Evolutionary conservation across 1,139 yeast genomes (phyloP), one percentile per base, ranked within the genome.

Genomic region (Candida sp.): DNA sequence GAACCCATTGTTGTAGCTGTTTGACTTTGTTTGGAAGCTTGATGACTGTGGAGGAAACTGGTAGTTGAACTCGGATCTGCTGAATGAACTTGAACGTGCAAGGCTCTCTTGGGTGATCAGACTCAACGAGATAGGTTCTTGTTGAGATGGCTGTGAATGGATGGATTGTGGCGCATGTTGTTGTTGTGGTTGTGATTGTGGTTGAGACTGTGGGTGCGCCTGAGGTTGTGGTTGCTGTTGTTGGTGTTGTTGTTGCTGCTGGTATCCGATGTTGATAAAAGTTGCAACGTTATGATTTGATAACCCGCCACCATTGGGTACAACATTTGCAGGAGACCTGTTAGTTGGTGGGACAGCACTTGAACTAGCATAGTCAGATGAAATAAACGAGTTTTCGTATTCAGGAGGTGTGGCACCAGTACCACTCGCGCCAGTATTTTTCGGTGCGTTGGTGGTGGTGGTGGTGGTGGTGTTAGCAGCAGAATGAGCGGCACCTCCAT

Each of bases 251-350:
- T 32, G 49, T 8, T 43, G 41, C 1, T 17, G 7, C 4, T 11
- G 7, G 12, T 44, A 43, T 27, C 54, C 50, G 37, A 52, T 49
- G 39, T 51, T 52, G 27, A 46, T 47, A 35, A 45, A 47, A 38
- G 43, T 52, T 25, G 55, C 53, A 34, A 49, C 46, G 30, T 47
- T 38, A 34, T 41, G 40, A 22, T 30, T 46, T 9, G 52, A 31
- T 26, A 25, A 34, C 4, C 31, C 22, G 11, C 31, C 9, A 1
- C 32, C 7, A 26, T 38, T 25, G 27, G 31, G 8, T 5, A 34
- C 35, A 32, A 33, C 40, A 26, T 11, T 33, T 3, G 46, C 30
- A 9, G 49, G 49, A 33, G 49, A 42, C 6, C 9, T 46, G 30
- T 17, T 43, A 34, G n/a, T 38, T 17, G 17, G 5, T 1, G 2